Conservation (phyloP, 257 asterid genomes). For the Jacaranda copaia region DNA sequence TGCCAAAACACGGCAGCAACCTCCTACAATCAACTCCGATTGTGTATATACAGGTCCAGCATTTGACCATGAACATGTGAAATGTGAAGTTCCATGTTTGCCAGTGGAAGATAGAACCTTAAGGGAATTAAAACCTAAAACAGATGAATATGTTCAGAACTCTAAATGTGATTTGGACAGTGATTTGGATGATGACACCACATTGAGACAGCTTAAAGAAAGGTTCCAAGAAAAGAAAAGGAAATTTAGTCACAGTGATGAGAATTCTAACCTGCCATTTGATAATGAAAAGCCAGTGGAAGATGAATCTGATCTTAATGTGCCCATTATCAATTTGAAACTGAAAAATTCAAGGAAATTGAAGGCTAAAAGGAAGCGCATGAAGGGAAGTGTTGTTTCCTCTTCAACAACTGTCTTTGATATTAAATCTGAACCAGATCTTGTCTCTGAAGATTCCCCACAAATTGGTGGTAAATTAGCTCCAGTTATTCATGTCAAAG, state of each 20-base stretch:
- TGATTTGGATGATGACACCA: slow-evolving; percentile 49
- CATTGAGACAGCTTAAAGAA: slow-evolving; percentile 56
- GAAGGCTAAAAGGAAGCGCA: slow-evolving; percentile 45
- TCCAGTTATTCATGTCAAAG: slow-evolving; percentile 34
- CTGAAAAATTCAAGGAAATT: slow-evolving; percentile 39
- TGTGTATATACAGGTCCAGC: neutral
- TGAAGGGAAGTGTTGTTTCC: slow-evolving; percentile 13
- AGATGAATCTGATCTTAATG: slow-evolving; percentile 50
- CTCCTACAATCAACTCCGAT: neutral
- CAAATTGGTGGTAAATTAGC: slow-evolving; percentile 30
- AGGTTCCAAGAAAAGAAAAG: slow-evolving; percentile 56
- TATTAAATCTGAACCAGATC: slow-evolving; percentile 38
- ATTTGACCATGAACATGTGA: slow-evolving; percentile 21
- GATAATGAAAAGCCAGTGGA: slow-evolving; percentile 38
- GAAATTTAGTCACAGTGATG: slow-evolving; percentile 30
- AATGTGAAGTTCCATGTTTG: slow-evolving; percentile 37
- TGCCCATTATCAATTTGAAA: slow-evolving; percentile 48
- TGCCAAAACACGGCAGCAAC: slow-evolving; percentile 23
- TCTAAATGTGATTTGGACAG: slow-evolving; percentile 24
- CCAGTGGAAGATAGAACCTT: slow-evolving; percentile 46
- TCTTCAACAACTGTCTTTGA: slow-evolving; percentile 27
- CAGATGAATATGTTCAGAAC: slow-evolving; percentile 17
- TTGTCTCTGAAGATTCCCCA: slow-evolving; percentile 34
- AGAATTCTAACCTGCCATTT: slow-evolving; percentile 32
- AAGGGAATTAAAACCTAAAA: slow-evolving; percentile 24